Conservation (phyloP, 805 yeast species). For the Brettanomyces nanus region DNA sequence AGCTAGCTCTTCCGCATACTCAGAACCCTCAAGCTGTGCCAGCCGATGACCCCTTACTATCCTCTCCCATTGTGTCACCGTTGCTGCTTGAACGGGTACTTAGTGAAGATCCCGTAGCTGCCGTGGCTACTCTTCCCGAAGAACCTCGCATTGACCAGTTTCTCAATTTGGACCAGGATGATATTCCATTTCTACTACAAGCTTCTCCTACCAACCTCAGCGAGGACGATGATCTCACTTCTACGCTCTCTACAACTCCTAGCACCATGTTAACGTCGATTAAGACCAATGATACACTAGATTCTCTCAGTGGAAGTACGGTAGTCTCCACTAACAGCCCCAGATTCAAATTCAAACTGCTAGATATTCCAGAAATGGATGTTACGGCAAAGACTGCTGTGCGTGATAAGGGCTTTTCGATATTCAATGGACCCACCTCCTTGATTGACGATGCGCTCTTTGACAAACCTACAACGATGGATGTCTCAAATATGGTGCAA, state of each 20-base stretch:
- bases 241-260: constrained; percentile 19
- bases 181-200: not conserved
- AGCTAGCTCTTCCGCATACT: not conserved
- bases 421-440: constrained; percentile 1
- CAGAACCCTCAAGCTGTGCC: not conserved
- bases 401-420: not conserved
- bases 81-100: not conserved
- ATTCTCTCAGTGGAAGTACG: constrained; percentile 17
- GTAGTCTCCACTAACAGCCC: constrained; percentile 12
- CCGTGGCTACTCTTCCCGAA: not conserved
- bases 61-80: not conserved
- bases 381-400: not conserved
- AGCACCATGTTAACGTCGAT: constrained; percentile 19
- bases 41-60: not conserved
- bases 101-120: not conserved
- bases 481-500: no score
- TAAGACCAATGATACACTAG: constrained; percentile 23
- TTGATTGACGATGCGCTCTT: constrained; percentile 3
- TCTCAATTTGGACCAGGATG: constrained; percentile 2
- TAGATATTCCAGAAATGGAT: constrained; percentile 6
- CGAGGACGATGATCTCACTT: constrained; percentile 21
- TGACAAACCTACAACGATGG: no score
- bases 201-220: not conserved
- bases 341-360: constrained; percentile 15
- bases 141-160: constrained; percentile 7